Evolutionary conservation across 1,284 basidiomycete genomes (phyloP), one percentile per base, ranked within the genome.

Genomic region (Apiotrichum veenhuisii): DNA sequence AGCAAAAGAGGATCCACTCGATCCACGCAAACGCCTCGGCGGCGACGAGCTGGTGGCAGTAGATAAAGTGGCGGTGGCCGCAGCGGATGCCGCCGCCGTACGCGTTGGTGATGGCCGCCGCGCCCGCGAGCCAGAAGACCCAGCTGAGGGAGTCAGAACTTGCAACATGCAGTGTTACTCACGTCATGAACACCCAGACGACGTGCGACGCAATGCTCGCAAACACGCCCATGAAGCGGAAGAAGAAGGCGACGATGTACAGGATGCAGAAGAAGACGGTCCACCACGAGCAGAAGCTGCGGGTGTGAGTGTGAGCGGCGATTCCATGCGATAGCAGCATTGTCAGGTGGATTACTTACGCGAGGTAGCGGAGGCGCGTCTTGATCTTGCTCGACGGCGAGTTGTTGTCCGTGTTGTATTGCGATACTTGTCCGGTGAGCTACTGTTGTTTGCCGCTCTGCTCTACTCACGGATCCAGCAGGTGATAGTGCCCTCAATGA

Each of bases 1-100:
- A 22, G 48, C 36, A 49, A 22, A 37, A 40, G 54, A 77, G 38
- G 66, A 78, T 77, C 64, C 66, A 76, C 54, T 68, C 61, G 57
- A 77, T 74, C 77, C 77, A 78, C 7, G 68, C 76, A 52, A 78
- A 78, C 2, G 75, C 76, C 61, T 74, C 69, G 51, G 71, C 64
- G 10, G 75, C 71, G 41, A 72, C 63, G 57, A 71, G 67, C 55
- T 74, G 72, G 44, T 54, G 58, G 66, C 73, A 75, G 70, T 74
- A 68, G 33, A 56, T 53, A n/a, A 73, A 37, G 34, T 52, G 44
- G 20, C 26, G 22, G 36, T 34, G 33, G 33, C 61, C 54, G 56
- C 77, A 78, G 54, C 65, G 52, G 42, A 68, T 55, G 20, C 73
- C 71, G 53, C 75, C 74, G 33, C 67, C 67, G 41, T 75, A 61